A percentile compares a stretch with the other conserved stretches of the same genome.
Evolutionary conservation across 257 asterid genomes (phyloP).

Genomic region (Gentiana macrophylla): DNA sequence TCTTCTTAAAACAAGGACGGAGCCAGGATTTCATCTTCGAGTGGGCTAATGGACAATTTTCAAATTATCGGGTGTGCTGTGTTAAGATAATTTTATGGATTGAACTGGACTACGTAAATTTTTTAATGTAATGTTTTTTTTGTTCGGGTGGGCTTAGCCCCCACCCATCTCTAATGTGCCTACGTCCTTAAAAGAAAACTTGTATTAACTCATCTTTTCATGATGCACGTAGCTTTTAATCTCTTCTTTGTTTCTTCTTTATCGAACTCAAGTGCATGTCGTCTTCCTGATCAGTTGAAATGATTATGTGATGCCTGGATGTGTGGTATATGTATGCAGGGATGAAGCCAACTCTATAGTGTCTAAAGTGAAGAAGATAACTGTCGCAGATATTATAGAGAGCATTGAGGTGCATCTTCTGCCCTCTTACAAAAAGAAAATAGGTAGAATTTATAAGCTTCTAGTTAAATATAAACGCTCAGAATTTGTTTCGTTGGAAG

Average conservation of each 20-base stretch:
- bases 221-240: background rate
- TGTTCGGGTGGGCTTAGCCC: no score
- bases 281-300: background rate
- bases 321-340: conserved; percentile 35
- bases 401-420: conserved; percentile 54
- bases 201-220: no score
- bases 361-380: conserved; percentile 53
- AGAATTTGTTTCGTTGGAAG: conserved; percentile 47
- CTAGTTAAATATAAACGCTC: conserved; percentile 47
- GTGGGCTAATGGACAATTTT: no score
- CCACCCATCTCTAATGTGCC: no score
- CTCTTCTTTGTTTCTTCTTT: background rate
- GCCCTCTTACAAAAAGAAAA: conserved; percentile 19
- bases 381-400: conserved; percentile 78
- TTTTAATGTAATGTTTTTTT: no score
- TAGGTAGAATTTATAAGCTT: conserved; percentile 50
- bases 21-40: no score
- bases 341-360: conserved; percentile 59
- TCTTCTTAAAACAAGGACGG: no score
- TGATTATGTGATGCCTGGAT: background rate
- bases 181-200: no score
- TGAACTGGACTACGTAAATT: no score
- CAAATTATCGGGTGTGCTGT: no score
- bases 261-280: no score
- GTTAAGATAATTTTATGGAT: no score